Base-by-base conservation (phyloP, 2,329 filamentous ascomycete genomes). In the Phoma sp. region DNA sequence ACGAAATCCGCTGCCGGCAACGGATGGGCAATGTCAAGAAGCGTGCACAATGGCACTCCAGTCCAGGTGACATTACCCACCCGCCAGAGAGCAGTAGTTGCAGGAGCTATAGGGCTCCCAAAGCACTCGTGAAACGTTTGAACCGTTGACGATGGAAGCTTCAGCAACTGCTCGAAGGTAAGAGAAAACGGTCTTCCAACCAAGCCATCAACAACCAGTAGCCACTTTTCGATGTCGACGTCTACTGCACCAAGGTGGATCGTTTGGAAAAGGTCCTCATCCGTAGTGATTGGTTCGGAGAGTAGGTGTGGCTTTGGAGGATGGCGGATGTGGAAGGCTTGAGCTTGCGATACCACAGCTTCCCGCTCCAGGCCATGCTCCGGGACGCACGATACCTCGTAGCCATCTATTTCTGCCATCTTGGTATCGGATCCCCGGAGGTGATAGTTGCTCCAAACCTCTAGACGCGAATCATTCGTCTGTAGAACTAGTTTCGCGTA, bases 61-160 rank as follows among this genome's bases (percentile, higher is more conserved):
- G 72, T 72, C 74, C 73, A 76, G 12, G 32, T 40, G 1, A 74
- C 69, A 37, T 76, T 76, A 0, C 74, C 73, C 1, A 75, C 57
- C 2, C 72, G 62, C 63, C 68, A 70, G 1, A 72, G 34, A 2
- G 68, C 66, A 4, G 61, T 60, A 2, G 53, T 64, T 0, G 71
- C 64, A 9, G 71, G 67, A 12, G 61, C 63, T 1, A 75, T 37
- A 0, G 73, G 73, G 34, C 68, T 73, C 10, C 73, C 72, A 40
- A 70, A 76, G 57, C 73, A 76, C 54, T 76, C 73, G 42, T 76
- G 72, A 37, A 73, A 68, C 3, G 72, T 57, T 4, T 67, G 72
- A 5, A 75, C 46, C 5, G 52, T 63, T 7, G 48, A 56, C 7
- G 47, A 46, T 0, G 71, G 71, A 7, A 76, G 52, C 3, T 48